A percentile compares a stretch with the other conserved stretches of the same genome.
phyloP scores from a whole-genome alignment of 1,139 yeast genomes.

The Candida glucosophila region DNA sequence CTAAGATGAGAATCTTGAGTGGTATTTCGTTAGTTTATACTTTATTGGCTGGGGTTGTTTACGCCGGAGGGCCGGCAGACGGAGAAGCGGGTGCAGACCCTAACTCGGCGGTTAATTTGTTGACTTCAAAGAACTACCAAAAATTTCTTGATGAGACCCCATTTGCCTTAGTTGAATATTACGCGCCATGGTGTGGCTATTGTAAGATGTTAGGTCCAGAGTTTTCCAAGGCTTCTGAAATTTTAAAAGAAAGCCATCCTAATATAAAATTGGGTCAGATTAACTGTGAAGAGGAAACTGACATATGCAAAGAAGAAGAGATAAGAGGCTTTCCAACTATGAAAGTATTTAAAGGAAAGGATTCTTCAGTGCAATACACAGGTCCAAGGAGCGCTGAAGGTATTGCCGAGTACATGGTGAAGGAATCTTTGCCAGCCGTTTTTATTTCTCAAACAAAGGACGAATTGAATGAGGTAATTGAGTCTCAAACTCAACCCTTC shows the following conservation, averaged over 20 bases:
- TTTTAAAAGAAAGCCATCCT: conserved; percentile 47
- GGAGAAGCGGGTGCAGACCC: conserved; percentile 69
- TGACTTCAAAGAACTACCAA: conserved; percentile 53
- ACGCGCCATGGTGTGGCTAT: conserved; percentile 99
- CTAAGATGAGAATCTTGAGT: too few species aligned
- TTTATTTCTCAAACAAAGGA: conserved; percentile 38
- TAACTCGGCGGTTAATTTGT: conserved; percentile 81
- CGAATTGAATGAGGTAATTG: conserved; percentile 41
- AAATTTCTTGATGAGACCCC: conserved; percentile 63
- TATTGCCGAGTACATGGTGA: conserved; percentile 70
- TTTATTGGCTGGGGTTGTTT: too few species aligned
- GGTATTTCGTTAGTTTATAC: too few species aligned
- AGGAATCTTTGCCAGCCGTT: conserved; percentile 80
- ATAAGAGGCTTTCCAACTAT: conserved; percentile 90
- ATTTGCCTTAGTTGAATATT: conserved; percentile 86
- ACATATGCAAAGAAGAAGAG: conserved; percentile 65
- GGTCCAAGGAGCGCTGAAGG: conserved; percentile 82
- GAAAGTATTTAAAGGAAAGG: conserved; percentile 66
- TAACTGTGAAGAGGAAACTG: conserved; percentile 85
- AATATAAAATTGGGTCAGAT: conserved; percentile 78
- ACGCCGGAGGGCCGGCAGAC: conserved; percentile 33
- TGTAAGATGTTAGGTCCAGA: conserved; percentile 94
- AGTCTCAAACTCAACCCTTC: conserved; percentile 42
- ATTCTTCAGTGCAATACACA: conserved; percentile 49
- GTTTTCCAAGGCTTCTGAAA: conserved; percentile 76